A percentile compares a stretch with the other conserved stretches of the same genome.
phyloP scores from a whole-genome alignment of 441 rosid species.

The Flueggea neowawraea region DNA sequence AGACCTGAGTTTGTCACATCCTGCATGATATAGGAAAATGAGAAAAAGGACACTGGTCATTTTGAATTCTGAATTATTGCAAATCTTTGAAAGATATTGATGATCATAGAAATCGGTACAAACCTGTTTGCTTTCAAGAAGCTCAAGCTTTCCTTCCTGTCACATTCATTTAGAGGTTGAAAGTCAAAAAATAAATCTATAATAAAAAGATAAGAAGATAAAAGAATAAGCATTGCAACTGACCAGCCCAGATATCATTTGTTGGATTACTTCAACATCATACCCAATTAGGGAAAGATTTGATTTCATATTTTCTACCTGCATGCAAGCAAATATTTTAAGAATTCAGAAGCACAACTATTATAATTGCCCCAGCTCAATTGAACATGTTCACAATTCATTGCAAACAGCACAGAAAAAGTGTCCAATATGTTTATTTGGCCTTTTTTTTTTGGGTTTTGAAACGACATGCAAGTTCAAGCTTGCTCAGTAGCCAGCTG shows the following conservation, averaged over 20 bases:
- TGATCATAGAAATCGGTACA: slow-evolving; percentile 8
- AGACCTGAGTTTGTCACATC: slow-evolving; percentile 77
- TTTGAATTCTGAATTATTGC: not conserved
- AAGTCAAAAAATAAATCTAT: slow-evolving; percentile 11
- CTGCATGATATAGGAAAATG: slow-evolving; percentile 26
- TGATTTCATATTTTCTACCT: slow-evolving; percentile 71
- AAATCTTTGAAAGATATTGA: not conserved
- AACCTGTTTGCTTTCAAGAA: slow-evolving; percentile 80
- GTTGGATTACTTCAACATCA: slow-evolving; percentile 58
- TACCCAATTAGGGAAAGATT: slow-evolving; percentile 77
- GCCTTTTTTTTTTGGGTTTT: no score
- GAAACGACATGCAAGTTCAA: no score
- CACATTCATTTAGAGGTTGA: slow-evolving; percentile 18
- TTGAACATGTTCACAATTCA: not conserved
- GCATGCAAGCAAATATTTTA: slow-evolving; percentile 20
- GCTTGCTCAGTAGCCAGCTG: no score
- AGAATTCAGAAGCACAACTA: slow-evolving; percentile 2
- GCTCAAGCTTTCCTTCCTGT: slow-evolving; percentile 85
- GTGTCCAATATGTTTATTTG: no score
- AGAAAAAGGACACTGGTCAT: slow-evolving; percentile 1
- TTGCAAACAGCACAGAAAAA: no score
- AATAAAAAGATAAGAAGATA: not conserved
- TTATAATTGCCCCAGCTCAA: not conserved
- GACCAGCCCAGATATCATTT: slow-evolving; percentile 79
- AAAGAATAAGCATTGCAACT: slow-evolving; percentile 27